Percentiles rank a stretch among this genome's conserved stretches.
phyloP scores from a whole-genome alignment of 1,139 yeast species.

The Nakaseomyces sp. region DNA sequence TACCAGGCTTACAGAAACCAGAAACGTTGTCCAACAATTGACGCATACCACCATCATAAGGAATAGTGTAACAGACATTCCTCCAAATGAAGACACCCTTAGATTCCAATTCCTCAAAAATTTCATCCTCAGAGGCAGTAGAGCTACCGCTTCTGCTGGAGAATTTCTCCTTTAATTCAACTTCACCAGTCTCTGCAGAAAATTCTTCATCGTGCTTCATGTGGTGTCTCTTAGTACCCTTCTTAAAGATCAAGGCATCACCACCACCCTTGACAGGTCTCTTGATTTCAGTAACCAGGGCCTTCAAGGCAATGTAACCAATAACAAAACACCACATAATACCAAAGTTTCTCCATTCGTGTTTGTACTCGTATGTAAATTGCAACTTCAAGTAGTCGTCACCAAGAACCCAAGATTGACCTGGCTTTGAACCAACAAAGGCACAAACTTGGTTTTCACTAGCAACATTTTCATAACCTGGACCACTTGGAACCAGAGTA shows the following conservation, averaged over 20 bases:
- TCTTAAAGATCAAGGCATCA: conserved; percentile 36
- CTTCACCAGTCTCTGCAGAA: conserved; percentile 11
- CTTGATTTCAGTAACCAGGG: conserved; percentile 35
- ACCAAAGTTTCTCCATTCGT: conserved; percentile 48
- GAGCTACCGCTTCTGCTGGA: conserved; percentile 13
- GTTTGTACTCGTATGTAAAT: conserved; percentile 35
- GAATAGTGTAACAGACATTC: conserved; percentile 34
- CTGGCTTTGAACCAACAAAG: conserved; percentile 38
- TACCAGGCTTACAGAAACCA: conserved; percentile 51
- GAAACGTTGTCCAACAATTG: conserved; percentile 42
- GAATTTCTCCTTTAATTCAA: conserved; percentile 16
- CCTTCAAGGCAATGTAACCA: conserved; percentile 33
- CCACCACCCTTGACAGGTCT: conserved; percentile 37
- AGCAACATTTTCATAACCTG: conserved; percentile 38
- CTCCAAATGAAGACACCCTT: conserved; percentile 37
- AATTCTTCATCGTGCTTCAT: conserved; percentile 17
- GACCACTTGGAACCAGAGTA: conserved; percentile 43
- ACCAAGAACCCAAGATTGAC: conserved; percentile 39
- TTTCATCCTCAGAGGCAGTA: conserved; percentile 12
- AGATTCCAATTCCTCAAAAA: conserved; percentile 22
- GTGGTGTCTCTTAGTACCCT: conserved; percentile 20
- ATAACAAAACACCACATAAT: conserved; percentile 38
- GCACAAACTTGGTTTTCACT: conserved; percentile 43
- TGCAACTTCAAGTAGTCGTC: conserved; percentile 36
- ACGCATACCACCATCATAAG: conserved; percentile 32